Evolutionary conservation across 139 green algal genomes (phyloP).

Genomic region (Spirogloea muscicola): DNA sequence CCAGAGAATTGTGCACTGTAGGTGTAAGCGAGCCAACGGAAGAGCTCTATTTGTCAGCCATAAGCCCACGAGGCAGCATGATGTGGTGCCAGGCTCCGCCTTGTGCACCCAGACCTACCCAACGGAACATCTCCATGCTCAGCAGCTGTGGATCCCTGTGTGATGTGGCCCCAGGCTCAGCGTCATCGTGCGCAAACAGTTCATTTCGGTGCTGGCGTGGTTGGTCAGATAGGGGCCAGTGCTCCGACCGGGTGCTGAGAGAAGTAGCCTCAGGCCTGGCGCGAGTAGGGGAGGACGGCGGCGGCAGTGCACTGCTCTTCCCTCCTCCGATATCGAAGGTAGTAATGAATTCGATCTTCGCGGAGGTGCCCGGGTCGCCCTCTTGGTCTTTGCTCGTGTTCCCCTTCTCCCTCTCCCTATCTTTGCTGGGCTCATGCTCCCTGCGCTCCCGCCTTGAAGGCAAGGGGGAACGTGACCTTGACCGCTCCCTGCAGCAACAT

Average conservation of each 20-base stretch:
- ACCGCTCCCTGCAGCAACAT: not conserved
- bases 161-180: no score
- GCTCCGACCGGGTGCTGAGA: slow-evolving; percentile 23
- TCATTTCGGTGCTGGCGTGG: not conserved
- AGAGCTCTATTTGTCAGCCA: not conserved
- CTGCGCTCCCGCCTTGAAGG: not conserved
- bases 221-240: not conserved
- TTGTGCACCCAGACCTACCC: not conserved
- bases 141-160: not conserved
- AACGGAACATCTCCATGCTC: not conserved
- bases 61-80: not conserved
- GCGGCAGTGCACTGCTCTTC: not conserved
- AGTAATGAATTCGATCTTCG: slow-evolving; percentile 44
- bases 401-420: slow-evolving; percentile 30
- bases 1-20: not conserved
- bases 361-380: not conserved
- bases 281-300: no score
- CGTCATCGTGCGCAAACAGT: no score
- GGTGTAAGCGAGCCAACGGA: not conserved
- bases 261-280: no score
- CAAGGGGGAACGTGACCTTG: not conserved
- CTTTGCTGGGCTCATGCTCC: slow-evolving; percentile 6
- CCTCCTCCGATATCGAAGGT: slow-evolving; percentile 23
- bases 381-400: slow-evolving; percentile 15
- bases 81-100: not conserved